A percentile compares a stretch with the other conserved stretches of the same genome.
Conservation (phyloP, 2,329 filamentous ascomycete species). For the Macrophomina pseudophaseolina region DNA sequence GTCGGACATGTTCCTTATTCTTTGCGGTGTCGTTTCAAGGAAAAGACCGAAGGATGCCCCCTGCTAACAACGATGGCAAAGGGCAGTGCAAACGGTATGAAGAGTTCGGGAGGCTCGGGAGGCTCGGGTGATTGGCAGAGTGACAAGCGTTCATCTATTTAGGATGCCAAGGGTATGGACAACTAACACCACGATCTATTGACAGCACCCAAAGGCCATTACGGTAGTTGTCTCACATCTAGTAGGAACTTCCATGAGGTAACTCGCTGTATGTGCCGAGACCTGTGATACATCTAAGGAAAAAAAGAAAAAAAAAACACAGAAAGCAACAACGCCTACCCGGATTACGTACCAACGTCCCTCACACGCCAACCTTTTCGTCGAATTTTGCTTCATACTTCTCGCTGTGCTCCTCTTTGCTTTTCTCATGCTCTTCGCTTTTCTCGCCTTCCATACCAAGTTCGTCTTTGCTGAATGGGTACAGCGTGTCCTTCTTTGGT, state of each 20-base stretch:
- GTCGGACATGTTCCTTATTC: background rate
- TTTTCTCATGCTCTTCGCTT: background rate
- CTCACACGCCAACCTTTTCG: conserved; percentile 1
- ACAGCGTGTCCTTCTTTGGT: conserved; percentile 39
- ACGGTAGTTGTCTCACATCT: conserved; percentile 2
- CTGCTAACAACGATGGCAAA: background rate
- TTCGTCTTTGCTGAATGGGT: conserved; percentile 34
- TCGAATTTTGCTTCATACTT: conserved; percentile 2
- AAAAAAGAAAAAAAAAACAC: background rate
- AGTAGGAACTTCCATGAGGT: background rate
- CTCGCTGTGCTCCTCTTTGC: conserved; percentile 1
- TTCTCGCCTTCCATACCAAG: conserved; percentile 18
- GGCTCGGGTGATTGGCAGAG: background rate
- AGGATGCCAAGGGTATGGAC: background rate
- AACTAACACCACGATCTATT: conserved; percentile 1
- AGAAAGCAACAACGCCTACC: background rate
- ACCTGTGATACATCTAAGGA: background rate
- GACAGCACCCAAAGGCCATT: conserved; percentile 6
- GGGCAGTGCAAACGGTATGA: background rate
- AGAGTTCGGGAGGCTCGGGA: too few species aligned
- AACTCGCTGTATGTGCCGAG: background rate
- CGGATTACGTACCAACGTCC: background rate
- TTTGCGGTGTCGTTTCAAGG: too few species aligned
- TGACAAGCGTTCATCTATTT: conserved; percentile 9
- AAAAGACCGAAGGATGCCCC: too few species aligned